Evolutionary conservation across 371 early-diverging fungal species (phyloP).

Genomic region (Mucor sp.): DNA sequence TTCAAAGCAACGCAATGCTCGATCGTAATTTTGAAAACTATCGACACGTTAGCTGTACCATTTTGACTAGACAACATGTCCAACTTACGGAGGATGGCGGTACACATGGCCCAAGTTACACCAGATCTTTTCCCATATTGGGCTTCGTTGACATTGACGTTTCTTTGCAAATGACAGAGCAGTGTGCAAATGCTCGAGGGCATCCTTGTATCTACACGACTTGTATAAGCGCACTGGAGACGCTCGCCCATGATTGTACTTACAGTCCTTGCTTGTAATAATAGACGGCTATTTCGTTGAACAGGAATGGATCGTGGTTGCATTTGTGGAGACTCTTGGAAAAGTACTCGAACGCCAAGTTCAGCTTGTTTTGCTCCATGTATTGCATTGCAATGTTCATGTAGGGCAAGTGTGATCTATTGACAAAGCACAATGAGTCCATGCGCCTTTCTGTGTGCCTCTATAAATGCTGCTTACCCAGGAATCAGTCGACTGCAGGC

Average conservation of each 20-base stretch:
- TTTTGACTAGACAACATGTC: not conserved
- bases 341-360: conserved; percentile 63
- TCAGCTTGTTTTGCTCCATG: conserved; percentile 55
- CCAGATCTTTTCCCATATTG: conserved; percentile 65
- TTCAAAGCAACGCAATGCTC: conserved; percentile 54
- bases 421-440: not conserved
- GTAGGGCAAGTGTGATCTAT: conserved; percentile 68
- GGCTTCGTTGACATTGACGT: conserved; percentile 34
- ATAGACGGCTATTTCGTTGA: conserved; percentile 72
- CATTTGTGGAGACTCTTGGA: conserved; percentile 52
- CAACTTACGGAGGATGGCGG: conserved; percentile 58
- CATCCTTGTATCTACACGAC: conserved; percentile 46
- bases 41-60: not conserved
- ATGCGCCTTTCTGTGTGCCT: not conserved
- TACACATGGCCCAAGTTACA: conserved; percentile 74
- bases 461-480: conserved; percentile 61
- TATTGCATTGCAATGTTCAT: conserved; percentile 81
- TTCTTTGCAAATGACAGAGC: conserved; percentile 56
- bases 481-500: conserved; percentile 61
- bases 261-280: conserved; percentile 58
- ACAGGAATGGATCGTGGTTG: conserved; percentile 61
- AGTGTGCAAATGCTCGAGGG: conserved; percentile 53
- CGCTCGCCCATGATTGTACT: conserved; percentile 14
- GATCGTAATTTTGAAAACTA: conserved; percentile 17
- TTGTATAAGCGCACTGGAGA: not conserved